These are phyloP conservation scores for Tetracladium setigerum DNA, from an alignment of 495 filamentous ascomycete genomes.

Conservation along the genomic window DNA sequence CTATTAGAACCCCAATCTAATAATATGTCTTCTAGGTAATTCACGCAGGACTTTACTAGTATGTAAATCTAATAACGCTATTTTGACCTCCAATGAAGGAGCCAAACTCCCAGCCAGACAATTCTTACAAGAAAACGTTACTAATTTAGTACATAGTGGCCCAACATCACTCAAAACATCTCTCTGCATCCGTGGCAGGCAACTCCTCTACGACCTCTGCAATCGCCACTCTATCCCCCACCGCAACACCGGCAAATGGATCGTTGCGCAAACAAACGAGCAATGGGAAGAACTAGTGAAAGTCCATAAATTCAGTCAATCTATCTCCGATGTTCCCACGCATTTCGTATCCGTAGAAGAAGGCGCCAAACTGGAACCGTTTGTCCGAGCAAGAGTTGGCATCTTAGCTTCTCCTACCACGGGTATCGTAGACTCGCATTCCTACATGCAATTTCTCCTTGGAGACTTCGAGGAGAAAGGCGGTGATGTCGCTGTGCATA, in stretches of 20 bases:
- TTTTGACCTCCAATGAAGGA: too few relatives aligned
- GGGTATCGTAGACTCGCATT: conserved; percentile 85
- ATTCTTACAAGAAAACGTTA: too few relatives aligned
- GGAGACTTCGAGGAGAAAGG: conserved; percentile 68
- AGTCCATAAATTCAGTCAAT: conserved; percentile 57
- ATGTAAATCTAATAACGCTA: too few relatives aligned
- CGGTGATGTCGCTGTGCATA: conserved; percentile 62
- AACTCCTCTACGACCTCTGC: conserved; percentile 77
- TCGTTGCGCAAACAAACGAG: conserved; percentile 72
- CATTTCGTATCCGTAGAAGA: conserved; percentile 56
- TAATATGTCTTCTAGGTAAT: conserved; percentile 55
- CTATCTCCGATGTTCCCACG: conserved; percentile 60
- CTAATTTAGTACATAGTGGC: conserved; percentile 27
- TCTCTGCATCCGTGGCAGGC: conserved; percentile 70
- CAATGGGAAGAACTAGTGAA: conserved; percentile 60
- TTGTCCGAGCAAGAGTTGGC: conserved; percentile 58
- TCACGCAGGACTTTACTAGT: conserved; percentile 90
- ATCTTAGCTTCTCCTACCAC: conserved; percentile 77
- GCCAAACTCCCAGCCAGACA: too few relatives aligned
- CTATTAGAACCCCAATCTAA: not conserved
- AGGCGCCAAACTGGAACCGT: conserved; percentile 59
- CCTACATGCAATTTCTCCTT: conserved; percentile 71
- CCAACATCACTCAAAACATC: conserved; percentile 65
- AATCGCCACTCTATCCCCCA: conserved; percentile 55
- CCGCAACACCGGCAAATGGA: conserved; percentile 81